Conservation (phyloP, 495 filamentous ascomycete genomes). For the Hypoxylon trugodes region DNA sequence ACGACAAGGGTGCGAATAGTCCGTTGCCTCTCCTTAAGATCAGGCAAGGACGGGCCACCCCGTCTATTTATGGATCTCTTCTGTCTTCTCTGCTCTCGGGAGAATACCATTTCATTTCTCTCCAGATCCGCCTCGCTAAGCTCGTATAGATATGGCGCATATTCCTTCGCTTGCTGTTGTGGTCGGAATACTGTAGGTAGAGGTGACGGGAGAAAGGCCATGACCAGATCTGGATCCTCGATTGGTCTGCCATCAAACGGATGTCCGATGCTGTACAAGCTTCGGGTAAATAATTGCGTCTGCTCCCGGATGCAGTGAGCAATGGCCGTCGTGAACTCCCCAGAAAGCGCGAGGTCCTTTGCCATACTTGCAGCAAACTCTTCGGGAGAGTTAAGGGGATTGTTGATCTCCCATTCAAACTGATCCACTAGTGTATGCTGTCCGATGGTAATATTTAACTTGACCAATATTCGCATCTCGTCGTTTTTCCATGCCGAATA, state of each 20-base stretch:
- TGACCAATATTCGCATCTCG: constrained; percentile 95
- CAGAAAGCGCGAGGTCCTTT: constrained; percentile 87
- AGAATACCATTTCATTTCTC: constrained; percentile 88
- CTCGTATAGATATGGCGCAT: constrained; percentile 90
- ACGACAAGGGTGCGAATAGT: constrained; percentile 92
- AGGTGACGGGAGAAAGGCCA: constrained; percentile 87
- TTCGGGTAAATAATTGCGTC: constrained; percentile 89
- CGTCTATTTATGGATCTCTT: constrained; percentile 94
- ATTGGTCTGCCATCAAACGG: constrained; percentile 94
- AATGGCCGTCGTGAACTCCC: constrained; percentile 97
- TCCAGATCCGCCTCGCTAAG: constrained; percentile 91
- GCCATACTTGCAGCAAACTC: constrained; percentile 92
- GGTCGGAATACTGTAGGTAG: constrained; percentile 84
- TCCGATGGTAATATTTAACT: constrained; percentile 97
- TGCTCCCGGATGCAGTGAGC: constrained; percentile 97
- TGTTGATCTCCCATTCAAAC: constrained; percentile 99
- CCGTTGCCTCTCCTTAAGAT: constrained; percentile 92
- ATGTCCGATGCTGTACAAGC: constrained; percentile 90
- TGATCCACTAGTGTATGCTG: constrained; percentile 94
- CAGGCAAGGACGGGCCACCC: constrained; percentile 92
- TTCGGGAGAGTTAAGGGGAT: constrained; percentile 89
- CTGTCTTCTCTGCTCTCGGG: constrained; percentile 89
- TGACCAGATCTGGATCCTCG: constrained; percentile 86
- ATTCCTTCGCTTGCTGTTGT: constrained; percentile 90
- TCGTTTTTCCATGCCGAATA: constrained; percentile 97